Percentiles rank a stretch among this genome's conserved stretches.
phyloP scores from a whole-genome alignment of 2,329 filamentous ascomycete genomes.

The Stemphylium vesicarium region DNA sequence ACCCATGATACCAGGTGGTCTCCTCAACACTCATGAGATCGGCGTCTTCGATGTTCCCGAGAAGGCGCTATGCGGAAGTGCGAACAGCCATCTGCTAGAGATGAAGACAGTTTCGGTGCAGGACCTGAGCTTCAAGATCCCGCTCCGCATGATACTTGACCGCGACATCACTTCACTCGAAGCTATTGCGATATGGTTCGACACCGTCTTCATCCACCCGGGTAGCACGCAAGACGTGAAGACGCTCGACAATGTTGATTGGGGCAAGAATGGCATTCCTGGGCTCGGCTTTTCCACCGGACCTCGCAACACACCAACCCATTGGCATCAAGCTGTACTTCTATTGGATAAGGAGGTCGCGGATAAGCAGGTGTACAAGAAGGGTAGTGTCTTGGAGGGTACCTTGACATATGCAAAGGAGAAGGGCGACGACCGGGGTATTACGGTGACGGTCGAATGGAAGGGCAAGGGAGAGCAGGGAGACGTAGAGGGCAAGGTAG shows the following conservation, averaged over 20 bases:
- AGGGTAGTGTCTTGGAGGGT: constrained; percentile 72
- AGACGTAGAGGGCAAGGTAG: constrained; percentile 40
- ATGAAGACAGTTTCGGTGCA: constrained; percentile 73
- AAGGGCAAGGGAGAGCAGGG: constrained; percentile 37
- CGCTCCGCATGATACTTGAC: constrained; percentile 68
- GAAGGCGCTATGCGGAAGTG: constrained; percentile 54
- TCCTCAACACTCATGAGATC: constrained; percentile 67
- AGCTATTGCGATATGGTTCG: constrained; percentile 91
- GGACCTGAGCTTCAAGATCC: constrained; percentile 76
- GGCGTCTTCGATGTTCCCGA: constrained; percentile 41
- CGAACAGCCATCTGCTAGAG: constrained; percentile 76
- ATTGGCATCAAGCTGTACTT: constrained; percentile 87
- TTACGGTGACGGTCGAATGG: constrained; percentile 52
- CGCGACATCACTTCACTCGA: constrained; percentile 74
- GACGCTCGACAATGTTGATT: constrained; percentile 65
- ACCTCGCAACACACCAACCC: constrained; percentile 75
- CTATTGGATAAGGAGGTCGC: constrained; percentile 67
- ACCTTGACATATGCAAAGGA: constrained; percentile 74
- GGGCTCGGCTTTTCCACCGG: constrained; percentile 89
- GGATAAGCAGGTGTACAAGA: constrained; percentile 44
- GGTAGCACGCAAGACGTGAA: constrained; percentile 33
- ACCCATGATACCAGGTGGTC: constrained; percentile 82
- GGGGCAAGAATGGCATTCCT: constrained; percentile 61
- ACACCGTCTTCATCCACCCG: constrained; percentile 83
- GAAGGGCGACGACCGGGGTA: constrained; percentile 47